phyloP scores from a whole-genome alignment of 768 basidiomycete genomes.

The Brasilioporus rufonigricans region DNA sequence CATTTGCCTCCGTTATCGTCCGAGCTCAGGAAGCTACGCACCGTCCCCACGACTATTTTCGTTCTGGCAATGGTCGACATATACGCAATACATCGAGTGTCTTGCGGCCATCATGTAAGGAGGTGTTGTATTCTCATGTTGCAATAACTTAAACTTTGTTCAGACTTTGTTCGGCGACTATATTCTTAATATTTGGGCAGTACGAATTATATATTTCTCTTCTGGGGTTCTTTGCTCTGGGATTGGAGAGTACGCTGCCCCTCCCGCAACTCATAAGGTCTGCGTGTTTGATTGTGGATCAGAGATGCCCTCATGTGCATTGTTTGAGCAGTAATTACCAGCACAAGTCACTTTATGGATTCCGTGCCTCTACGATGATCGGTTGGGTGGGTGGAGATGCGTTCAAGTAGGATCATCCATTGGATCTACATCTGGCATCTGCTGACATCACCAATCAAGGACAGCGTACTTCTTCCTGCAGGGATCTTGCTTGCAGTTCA shows the following conservation, averaged over 20 bases:
- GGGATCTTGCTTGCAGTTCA: conserved; percentile 74
- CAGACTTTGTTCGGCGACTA: conserved; percentile 65
- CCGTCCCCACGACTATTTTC: conserved; percentile 63
- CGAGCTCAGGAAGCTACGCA: conserved; percentile 57
- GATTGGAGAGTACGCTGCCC: conserved; percentile 83
- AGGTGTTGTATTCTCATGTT: background rate
- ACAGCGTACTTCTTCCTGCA: conserved; percentile 79
- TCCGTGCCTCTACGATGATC: conserved; percentile 75
- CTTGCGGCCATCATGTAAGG: conserved; percentile 72
- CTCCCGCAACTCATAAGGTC: conserved; percentile 82
- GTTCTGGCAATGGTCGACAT: conserved; percentile 86
- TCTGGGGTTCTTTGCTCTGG: conserved; percentile 76
- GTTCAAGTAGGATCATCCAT: conserved; percentile 62
- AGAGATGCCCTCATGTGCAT: conserved; percentile 18
- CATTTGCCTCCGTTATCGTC: conserved; percentile 76
- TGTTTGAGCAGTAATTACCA: conserved; percentile 62
- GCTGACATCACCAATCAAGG: conserved; percentile 39
- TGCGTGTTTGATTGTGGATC: conserved; percentile 10
- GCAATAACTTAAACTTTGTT: conserved; percentile 5
- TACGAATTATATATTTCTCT: conserved; percentile 56
- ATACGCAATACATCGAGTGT: conserved; percentile 80
- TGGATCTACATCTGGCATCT: conserved; percentile 1
- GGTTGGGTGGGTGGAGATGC: conserved; percentile 85
- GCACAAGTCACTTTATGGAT: conserved; percentile 78
- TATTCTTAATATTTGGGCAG: conserved; percentile 71